Conservation (phyloP, 192 early-diverging fungal genomes). For the Podila horticola region DNA sequence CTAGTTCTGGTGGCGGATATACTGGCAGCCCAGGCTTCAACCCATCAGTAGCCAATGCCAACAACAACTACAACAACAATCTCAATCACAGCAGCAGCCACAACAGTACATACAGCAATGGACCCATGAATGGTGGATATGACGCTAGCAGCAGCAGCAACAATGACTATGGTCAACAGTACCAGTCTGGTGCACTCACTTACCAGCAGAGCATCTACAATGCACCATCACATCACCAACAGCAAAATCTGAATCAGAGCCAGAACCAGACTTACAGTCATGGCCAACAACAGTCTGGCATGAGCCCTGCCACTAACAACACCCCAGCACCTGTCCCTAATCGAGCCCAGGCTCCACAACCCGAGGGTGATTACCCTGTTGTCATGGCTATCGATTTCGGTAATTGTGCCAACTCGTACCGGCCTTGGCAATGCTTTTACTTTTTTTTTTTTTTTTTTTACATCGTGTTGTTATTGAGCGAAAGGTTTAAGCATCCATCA, state of each 20-base stretch:
- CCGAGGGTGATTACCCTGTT: slow-evolving; percentile 54
- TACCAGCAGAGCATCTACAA: slow-evolving; percentile 32
- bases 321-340: background rate
- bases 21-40: slow-evolving; percentile 27
- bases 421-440: background rate
- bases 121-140: background rate
- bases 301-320: slow-evolving; percentile 8
- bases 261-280: background rate
- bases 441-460: background rate
- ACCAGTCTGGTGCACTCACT: slow-evolving; percentile 10
- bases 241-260: background rate
- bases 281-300: background rate
- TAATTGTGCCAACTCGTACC: slow-evolving; percentile 10
- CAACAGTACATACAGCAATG: background rate
- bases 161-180: slow-evolving; percentile 7
- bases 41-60: background rate
- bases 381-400: slow-evolving; percentile 63
- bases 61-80: slow-evolving; percentile 12
- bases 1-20: background rate
- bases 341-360: slow-evolving; percentile 21
- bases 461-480: background rate
- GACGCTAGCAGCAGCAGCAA: background rate
- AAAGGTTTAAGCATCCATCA: too few species aligned
- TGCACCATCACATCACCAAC: slow-evolving; percentile 4
- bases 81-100: background rate